Evolutionary conservation across 495 filamentous ascomycete species (phyloP), one percentile per base, ranked within the genome.

Genomic region (Thermothielavioides terrestris): DNA sequence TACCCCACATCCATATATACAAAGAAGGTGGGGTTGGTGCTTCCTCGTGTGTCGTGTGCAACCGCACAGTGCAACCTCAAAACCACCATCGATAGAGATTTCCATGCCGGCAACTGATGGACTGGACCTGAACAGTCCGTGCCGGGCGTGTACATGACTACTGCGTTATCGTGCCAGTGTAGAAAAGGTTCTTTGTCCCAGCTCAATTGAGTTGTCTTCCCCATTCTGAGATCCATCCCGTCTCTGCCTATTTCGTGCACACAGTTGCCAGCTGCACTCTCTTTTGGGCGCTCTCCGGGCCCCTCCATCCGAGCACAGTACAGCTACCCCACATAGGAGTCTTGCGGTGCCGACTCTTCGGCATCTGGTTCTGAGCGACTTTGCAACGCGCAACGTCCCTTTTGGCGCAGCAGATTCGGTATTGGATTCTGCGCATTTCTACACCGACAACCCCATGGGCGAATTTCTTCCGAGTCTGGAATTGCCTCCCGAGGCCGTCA

Each of bases 11-110:
- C 27, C 28, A n/a, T n/a, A n/a, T n/a, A n/a, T n/a, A n/a, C n/a
- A n/a, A 55, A 55, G 47, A 59, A 55, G 45, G 56, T 55, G 52
- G 56, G 56, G 56, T 55, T 46, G 42, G 2, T 22, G 39, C 14
- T 34, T 39, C 41, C 14, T 30, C 32, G 30, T n/a, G n/a, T n/a
- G 32, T 6, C 41, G 15, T 30, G 39, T 48, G 52, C 41, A 30
- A 27, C 37, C 20, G 14, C 11, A 20, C 27, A 34, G 35, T 25
- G 42, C 23, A 28, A n/a, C n/a, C 41, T 2, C 1, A 3, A 12
- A 21, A 17, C 30, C 25, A 12, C 5, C 26, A 23, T 9, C 10
- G 26, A 30, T 43, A 42, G 37, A 45, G 32, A 31, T 41, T 32
- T 49, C 41, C 23, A n/a, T 14, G 14, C 2, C 45, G 4, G 34